Evolutionary conservation across 2,329 filamentous ascomycete genomes (phyloP).

Genomic region (Plectosphaerella sp.): DNA sequence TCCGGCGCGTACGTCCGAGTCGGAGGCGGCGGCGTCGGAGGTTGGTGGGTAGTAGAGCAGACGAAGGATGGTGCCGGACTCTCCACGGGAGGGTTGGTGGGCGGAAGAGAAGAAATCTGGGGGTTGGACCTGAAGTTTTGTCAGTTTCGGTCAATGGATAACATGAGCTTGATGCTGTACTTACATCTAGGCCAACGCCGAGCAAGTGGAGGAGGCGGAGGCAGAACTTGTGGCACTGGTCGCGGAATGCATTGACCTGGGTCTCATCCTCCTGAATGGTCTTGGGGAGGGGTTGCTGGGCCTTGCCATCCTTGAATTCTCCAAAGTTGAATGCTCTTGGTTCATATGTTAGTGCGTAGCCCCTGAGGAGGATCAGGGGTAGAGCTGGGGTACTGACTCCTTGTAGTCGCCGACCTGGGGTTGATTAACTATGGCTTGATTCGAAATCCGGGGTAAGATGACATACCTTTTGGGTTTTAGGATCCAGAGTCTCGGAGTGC

Average conservation of each 20-base stretch:
- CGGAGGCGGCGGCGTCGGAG: constrained; percentile 34
- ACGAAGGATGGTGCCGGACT: constrained; percentile 59
- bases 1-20: constrained; percentile 73
- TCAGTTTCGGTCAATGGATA: neutral
- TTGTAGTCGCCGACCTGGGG: constrained; percentile 76
- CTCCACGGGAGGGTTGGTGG: constrained; percentile 38
- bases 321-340: constrained; percentile 89
- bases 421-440: neutral
- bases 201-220: constrained; percentile 71
- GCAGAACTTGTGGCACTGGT: constrained; percentile 69
- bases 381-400: constrained; percentile 52
- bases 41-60: constrained; percentile 68
- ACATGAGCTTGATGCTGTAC: constrained; percentile 9
- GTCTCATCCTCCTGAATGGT: constrained; percentile 55
- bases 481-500: constrained; percentile 85
- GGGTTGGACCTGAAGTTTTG: constrained; percentile 31
- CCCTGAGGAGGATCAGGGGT: no score
- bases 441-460: no score
- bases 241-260: constrained; percentile 62
- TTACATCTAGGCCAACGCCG: constrained; percentile 68
- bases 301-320: constrained; percentile 63
- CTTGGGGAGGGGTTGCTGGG: constrained; percentile 72
- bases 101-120: constrained; percentile 51
- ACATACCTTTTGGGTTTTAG: constrained; percentile 69
- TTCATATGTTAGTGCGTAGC: neutral